phyloP scores from a whole-genome alignment of 208 protist species.

The Acanthamoeba lenticulata region DNA sequence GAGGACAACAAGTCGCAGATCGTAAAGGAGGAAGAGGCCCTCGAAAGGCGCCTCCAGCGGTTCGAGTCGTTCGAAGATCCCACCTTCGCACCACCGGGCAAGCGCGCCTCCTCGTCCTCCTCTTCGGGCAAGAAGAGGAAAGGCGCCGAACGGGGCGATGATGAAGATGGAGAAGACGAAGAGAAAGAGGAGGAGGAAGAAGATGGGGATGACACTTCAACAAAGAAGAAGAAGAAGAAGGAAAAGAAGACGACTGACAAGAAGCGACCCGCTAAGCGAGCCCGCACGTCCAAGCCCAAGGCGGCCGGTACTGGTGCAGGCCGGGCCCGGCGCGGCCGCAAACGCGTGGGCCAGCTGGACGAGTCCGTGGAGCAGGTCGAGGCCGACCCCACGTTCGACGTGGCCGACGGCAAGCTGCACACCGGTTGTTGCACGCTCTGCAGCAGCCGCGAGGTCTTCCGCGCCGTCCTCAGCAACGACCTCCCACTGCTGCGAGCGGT shows the following conservation, averaged over 20 bases:
- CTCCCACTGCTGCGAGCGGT: slow-evolving; percentile 10
- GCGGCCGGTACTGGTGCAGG: not conserved
- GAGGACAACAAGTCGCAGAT: not conserved
- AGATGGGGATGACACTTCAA: not conserved
- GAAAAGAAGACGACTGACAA: too few species aligned
- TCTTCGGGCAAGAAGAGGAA: not conserved
- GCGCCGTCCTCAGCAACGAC: slow-evolving; percentile 66
- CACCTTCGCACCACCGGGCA: not conserved
- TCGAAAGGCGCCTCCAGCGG: not conserved
- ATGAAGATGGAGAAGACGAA: not conserved
- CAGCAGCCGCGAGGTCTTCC: slow-evolving; percentile 22
- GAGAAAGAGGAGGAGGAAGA: not conserved
- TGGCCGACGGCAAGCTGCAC: not conserved
- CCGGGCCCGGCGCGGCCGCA: not conserved
- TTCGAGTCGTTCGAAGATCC: not conserved
- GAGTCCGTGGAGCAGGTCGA: not conserved
- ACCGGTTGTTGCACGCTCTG: slow-evolving; percentile 65
- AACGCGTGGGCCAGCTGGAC: not conserved
- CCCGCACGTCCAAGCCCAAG: not conserved
- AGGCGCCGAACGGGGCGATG: not conserved
- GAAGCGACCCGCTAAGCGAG: not conserved
- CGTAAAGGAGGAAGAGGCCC: not conserved
- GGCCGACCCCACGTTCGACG: not conserved
- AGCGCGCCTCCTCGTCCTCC: not conserved
- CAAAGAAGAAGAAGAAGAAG: not conserved